Percentiles rank a stretch among this genome's conserved stretches.
Evolutionary conservation across 352 stramenopile species (phyloP).

Genomic region (Globisporangium irregulare): DNA sequence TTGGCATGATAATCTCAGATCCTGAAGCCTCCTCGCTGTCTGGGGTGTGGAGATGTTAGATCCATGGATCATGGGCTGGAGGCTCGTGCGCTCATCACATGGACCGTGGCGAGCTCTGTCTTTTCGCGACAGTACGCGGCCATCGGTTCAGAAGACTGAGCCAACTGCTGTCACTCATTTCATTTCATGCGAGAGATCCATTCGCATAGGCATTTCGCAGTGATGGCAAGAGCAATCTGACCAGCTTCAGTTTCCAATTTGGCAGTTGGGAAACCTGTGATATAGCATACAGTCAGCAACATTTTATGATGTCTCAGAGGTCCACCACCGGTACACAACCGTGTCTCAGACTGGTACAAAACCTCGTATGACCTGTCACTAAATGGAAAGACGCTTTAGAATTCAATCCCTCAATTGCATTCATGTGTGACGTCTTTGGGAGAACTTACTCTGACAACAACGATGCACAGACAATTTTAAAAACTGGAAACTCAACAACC

Average conservation of each 20-base stretch:
- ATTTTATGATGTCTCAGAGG: background rate
- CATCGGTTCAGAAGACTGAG: background rate
- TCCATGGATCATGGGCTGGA: background rate
- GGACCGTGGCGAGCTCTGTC: background rate
- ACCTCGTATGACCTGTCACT: background rate
- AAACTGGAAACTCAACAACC: too few species aligned
- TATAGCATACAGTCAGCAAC: background rate
- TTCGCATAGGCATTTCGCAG: background rate
- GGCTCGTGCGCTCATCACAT: background rate
- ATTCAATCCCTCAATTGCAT: too few species aligned
- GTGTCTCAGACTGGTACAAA: background rate
- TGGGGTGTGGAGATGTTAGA: background rate
- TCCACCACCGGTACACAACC: conserved; percentile 5
- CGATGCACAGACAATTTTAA: too few species aligned
- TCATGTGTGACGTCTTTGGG: too few species aligned
- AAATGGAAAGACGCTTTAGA: background rate
- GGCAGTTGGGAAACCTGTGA: background rate
- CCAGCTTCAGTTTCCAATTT: conserved; percentile 1
- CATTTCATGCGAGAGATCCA: background rate
- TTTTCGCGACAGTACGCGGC: background rate
- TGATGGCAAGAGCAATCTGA: background rate
- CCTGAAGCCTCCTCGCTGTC: background rate
- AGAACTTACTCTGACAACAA: too few species aligned
- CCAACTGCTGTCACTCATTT: conserved; percentile 7
- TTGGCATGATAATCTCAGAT: background rate